A percentile compares a stretch with the other conserved stretches of the same genome.
phyloP scores from a whole-genome alignment of 345 rosid genomes.

The Excoecaria cochinchinensis region DNA sequence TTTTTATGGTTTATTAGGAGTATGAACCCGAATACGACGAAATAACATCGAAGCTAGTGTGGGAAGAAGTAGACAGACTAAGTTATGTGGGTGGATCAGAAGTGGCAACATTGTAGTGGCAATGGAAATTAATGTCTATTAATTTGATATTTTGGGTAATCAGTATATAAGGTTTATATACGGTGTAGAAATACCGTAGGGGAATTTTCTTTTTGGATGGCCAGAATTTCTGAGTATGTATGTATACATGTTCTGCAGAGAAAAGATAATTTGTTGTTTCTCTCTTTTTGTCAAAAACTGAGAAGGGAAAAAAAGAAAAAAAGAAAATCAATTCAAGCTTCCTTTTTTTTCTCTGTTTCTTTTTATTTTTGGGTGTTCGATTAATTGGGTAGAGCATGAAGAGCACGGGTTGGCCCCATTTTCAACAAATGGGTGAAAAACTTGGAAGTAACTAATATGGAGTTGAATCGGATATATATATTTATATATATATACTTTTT shows the following conservation, averaged over 20 bases:
- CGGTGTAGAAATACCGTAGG: constrained; percentile 12
- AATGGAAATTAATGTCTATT: background rate
- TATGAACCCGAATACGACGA: constrained; percentile 77
- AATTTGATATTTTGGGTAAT: constrained; percentile 1
- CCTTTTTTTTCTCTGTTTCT: background rate
- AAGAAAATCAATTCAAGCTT: constrained; percentile 8
- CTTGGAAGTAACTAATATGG: too few relatives aligned
- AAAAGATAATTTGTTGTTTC: background rate
- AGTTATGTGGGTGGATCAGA: constrained; percentile 54
- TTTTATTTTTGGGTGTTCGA: background rate
- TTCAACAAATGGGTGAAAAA: too few relatives aligned
- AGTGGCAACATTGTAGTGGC: constrained; percentile 43
- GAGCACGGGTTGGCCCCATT: too few relatives aligned
- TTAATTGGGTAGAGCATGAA: too few relatives aligned
- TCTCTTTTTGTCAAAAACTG: constrained; percentile 8
- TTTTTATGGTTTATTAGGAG: constrained; percentile 39
- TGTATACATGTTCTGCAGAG: background rate
- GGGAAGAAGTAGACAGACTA: constrained; percentile 80
- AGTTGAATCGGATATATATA: too few relatives aligned
- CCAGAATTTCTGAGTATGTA: background rate
- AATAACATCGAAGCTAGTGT: constrained; percentile 68
- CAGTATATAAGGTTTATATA: background rate
- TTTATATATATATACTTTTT: too few relatives aligned
- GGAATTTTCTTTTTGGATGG: constrained; percentile 6
- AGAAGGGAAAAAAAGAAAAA: background rate